Evolutionary conservation across 176 grass and related monocot genomes (phyloP).

Genomic region (Eragrostis nindensis): DNA sequence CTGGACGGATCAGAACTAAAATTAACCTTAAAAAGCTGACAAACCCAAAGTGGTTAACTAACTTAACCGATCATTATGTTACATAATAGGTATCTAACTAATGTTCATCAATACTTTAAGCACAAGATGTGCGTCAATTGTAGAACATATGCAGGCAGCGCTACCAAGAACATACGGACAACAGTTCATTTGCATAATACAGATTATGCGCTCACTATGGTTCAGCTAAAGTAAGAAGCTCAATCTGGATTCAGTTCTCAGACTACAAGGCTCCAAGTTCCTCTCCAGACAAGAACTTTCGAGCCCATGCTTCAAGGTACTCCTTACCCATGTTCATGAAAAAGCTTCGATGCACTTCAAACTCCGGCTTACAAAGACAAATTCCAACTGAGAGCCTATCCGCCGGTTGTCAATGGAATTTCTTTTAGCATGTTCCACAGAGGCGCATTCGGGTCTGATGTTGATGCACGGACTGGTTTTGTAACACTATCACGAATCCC

Average conservation of each 20-base stretch:
- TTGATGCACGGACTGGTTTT: slow-evolving; percentile 30
- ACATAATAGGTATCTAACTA: slow-evolving; percentile 22
- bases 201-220: background rate
- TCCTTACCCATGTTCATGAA: slow-evolving; percentile 63
- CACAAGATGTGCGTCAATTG: slow-evolving; percentile 17
- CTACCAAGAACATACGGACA: background rate
- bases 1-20: background rate
- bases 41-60: background rate
- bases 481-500: slow-evolving; percentile 8
- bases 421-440: slow-evolving; percentile 58
- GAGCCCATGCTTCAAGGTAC: slow-evolving; percentile 57
- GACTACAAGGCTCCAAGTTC: slow-evolving; percentile 41
- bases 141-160: background rate
- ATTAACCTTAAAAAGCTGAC: slow-evolving; percentile 10
- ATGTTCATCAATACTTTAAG: slow-evolving; percentile 34
- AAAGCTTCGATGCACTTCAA: slow-evolving; percentile 54
- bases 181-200: background rate
- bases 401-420: slow-evolving; percentile 46
- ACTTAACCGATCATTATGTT: slow-evolving; percentile 13
- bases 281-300: slow-evolving; percentile 48
- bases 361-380: slow-evolving; percentile 50
- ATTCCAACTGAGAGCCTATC: slow-evolving; percentile 54
- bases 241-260: slow-evolving; percentile 13
- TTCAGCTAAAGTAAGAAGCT: background rate
- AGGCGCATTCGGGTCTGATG: slow-evolving; percentile 55